Percentiles rank a stretch among this genome's conserved stretches.
Evolutionary conservation across 2,329 filamentous ascomycete species (phyloP).

Genomic region (Ophiostoma ulmi): DNA sequence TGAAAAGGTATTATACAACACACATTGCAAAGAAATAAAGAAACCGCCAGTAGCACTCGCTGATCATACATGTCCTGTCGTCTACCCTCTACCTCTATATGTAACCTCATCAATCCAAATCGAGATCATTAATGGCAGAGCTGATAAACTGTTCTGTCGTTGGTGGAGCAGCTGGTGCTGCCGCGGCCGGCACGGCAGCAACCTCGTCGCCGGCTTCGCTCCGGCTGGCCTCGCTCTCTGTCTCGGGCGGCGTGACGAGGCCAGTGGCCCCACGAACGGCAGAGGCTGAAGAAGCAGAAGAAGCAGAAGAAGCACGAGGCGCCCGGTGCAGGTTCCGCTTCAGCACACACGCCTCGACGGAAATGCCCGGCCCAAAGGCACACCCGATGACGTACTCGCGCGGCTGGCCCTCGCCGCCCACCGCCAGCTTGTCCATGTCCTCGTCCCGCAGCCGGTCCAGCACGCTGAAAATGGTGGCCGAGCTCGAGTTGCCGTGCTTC

Average conservation of each 20-base stretch:
- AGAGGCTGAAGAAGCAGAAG: neutral
- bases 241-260: constrained; percentile 50
- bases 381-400: constrained; percentile 60
- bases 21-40: neutral
- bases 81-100: neutral
- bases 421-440: constrained; percentile 55
- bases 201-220: constrained; percentile 40
- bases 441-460: constrained; percentile 55
- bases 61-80: neutral
- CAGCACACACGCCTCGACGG: constrained; percentile 63
- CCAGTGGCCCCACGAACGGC: constrained; percentile 39
- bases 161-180: neutral
- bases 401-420: constrained; percentile 40
- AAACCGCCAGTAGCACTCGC: neutral
- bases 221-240: constrained; percentile 46
- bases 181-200: neutral
- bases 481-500: constrained; percentile 63
- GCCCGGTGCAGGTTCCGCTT: constrained; percentile 41
- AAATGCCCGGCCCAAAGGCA: constrained; percentile 65
- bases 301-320: constrained; percentile 36
- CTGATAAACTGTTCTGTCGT: constrained; percentile 30
- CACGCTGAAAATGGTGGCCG: constrained; percentile 64
- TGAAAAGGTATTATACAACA: neutral
- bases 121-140: constrained; percentile 33
- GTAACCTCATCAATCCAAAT: constrained; percentile 33